phyloP scores from a whole-genome alignment of 179 eudicot species.

The Beta corolliflora region DNA sequence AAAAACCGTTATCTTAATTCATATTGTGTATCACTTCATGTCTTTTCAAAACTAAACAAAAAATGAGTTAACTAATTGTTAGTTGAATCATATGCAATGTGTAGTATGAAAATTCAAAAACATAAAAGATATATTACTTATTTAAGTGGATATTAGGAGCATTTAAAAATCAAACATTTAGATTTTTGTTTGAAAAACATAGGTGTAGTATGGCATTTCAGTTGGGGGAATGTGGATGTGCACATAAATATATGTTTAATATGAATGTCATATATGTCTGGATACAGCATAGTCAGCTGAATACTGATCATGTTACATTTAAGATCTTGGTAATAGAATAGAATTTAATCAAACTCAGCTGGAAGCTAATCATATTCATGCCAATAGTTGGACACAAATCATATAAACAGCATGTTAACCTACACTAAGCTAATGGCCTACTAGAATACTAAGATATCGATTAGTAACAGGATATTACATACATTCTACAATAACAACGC shows the following conservation, averaged over 20 bases:
- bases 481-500: conserved; percentile 24
- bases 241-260: not conserved
- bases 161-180: no score
- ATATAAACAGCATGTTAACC: conserved; percentile 25
- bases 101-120: no score
- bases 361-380: conserved; percentile 24
- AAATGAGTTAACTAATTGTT: no score
- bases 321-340: not conserved
- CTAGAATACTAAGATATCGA: not conserved
- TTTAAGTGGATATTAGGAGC: no score
- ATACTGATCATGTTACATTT: conserved; percentile 4
- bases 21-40: no score
- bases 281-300: conserved; percentile 8
- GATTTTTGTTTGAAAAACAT: no score
- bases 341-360: conserved; percentile 15
- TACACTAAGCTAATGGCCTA: conserved; percentile 11
- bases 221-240: not conserved
- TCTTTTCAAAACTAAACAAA: no score
- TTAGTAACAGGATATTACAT: conserved; percentile 26
- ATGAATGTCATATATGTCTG: not conserved
- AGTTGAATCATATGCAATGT: no score
- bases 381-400: conserved; percentile 2
- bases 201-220: no score
- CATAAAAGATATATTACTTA: no score
- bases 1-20: no score